phyloP scores from a whole-genome alignment of 148 eudicot species.

The Drosera capensis region DNA sequence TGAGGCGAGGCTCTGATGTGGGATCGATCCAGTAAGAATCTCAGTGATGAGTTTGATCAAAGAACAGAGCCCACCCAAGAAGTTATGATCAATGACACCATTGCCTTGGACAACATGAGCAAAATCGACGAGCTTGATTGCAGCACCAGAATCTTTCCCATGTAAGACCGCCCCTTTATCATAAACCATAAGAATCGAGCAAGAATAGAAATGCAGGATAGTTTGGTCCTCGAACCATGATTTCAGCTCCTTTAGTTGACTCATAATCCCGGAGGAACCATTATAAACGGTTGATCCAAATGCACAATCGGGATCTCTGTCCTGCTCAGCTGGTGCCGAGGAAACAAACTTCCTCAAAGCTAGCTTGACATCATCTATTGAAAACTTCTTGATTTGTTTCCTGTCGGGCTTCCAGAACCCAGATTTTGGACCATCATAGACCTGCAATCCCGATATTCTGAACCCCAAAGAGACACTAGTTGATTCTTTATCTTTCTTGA shows the following conservation, averaged over 20 bases:
- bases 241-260: conserved; percentile 64
- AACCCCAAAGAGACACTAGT: conserved; percentile 57
- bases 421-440: conserved; percentile 22
- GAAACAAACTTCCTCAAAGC: conserved; percentile 64
- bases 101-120: conserved; percentile 68
- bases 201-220: conserved; percentile 46
- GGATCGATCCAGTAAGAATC: conserved; percentile 10
- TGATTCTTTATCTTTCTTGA: conserved; percentile 43
- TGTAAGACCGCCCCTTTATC: conserved; percentile 33
- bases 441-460: conserved; percentile 60
- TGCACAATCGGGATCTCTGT: conserved; percentile 27
- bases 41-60: conserved; percentile 73
- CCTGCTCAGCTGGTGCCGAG: conserved; percentile 18
- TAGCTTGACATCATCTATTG: conserved; percentile 40
- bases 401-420: conserved; percentile 71
- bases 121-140: conserved; percentile 80
- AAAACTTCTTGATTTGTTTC: conserved; percentile 13
- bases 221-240: conserved; percentile 97
- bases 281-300: conserved; percentile 54
- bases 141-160: conserved; percentile 24
- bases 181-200: conserved; percentile 50
- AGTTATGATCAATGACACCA: conserved; percentile 83
- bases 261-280: conserved; percentile 58
- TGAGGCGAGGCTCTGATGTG: conserved; percentile 1
- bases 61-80: conserved; percentile 87